Evolutionary conservation across 2,329 filamentous ascomycete genomes (phyloP), one percentile per base, ranked within the genome.

Genomic region (Trichoderma koningii): DNA sequence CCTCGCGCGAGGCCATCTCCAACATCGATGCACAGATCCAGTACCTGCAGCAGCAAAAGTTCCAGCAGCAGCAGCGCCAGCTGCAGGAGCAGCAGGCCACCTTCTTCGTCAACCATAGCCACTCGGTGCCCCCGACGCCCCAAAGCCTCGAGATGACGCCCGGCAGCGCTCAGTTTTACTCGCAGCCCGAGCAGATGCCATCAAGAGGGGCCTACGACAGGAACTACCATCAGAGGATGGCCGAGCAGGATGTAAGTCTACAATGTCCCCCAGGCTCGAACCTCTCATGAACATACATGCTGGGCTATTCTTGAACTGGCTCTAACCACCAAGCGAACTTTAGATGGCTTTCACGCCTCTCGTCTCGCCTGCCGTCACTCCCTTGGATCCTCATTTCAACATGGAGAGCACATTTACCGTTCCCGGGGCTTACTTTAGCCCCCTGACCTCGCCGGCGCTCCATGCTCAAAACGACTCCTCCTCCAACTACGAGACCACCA

Each of bases 301-400:
- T 52, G 26, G 17, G 5, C 44, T 17, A 23, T 55, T 19, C 1
- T n/a, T 30, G 48, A 38, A 9, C 21, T 7, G 26, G 51, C 38
- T 19, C 42, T 59, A n/a, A 57, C 41, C 5, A 57, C 17, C 9
- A 38, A 17, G 42, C 44, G 12, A 19, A 34, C 15, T 21, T 19
- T 60, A 89, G 86, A 87, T 91, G 84, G 82, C 87, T 10, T 93
- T 93, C 73, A 94, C 91, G 2, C 91, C 91, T 0, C 82, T 94
- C 34, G 90, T 91, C 12, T 93, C 91, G 19, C 91, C 91, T n/a
- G 91, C 90, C 5, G 90, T 94, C 50, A 93, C 91, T 2, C 91
- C 91, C 23, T 82, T 93, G 57, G 91, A 93, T 72, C 82, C 85
- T 48, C 87, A 89, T 68, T 92, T 91, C 73, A 81, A 83, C 52